Conservation (phyloP, 2,329 filamentous ascomycete species). For the Parastagonospora nodorum region DNA sequence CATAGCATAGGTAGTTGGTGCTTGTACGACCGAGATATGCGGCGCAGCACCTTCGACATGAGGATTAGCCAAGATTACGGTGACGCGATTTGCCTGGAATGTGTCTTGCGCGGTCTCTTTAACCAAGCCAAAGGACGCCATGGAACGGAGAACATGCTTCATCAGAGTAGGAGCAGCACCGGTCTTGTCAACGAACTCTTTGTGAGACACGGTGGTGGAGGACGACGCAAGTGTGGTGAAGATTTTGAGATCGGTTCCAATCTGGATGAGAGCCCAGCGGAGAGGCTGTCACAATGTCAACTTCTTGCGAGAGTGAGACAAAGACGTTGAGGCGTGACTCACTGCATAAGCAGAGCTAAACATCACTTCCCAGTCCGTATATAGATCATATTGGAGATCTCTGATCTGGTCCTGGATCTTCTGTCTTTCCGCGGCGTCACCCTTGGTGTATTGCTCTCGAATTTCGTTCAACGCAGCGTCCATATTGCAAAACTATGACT, state of each 20-base stretch:
- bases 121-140: constrained; percentile 39
- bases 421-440: constrained; percentile 21
- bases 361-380: constrained; percentile 29
- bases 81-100: constrained; percentile 37
- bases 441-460: constrained; percentile 21
- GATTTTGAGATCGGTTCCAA: constrained; percentile 25
- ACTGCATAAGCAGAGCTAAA: constrained; percentile 21
- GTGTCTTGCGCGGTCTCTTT: constrained; percentile 31
- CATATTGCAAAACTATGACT: constrained; percentile 14
- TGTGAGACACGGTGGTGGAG: constrained; percentile 10
- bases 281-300: constrained; percentile 9
- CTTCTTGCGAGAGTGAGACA: background rate
- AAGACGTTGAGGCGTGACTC: background rate
- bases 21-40: constrained; percentile 28
- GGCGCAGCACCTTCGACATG: constrained; percentile 32
- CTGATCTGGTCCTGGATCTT: constrained; percentile 30
- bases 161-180: constrained; percentile 33
- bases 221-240: constrained; percentile 21
- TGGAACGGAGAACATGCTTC: constrained; percentile 40
- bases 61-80: constrained; percentile 30
- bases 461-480: constrained; percentile 26
- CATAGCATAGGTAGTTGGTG: constrained; percentile 26
- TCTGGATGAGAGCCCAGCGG: constrained; percentile 27
- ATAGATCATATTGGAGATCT: constrained; percentile 31
- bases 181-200: constrained; percentile 24